Base-by-base conservation (phyloP, 495 filamentous ascomycete species). In the Lophiotrema nucula region DNA sequence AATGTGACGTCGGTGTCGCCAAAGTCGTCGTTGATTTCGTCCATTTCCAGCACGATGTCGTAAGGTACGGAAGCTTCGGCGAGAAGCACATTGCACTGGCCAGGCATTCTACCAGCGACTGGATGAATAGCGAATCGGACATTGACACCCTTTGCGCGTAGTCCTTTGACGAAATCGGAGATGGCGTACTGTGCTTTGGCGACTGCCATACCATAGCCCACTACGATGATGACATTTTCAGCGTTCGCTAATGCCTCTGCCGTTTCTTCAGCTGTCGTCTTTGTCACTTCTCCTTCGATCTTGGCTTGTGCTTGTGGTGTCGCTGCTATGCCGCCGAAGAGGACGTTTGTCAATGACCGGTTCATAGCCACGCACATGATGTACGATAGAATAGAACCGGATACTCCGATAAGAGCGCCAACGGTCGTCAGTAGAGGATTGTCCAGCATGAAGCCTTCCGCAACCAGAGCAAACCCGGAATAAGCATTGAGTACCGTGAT, bases 21-120 rank as follows among this genome's bases (percentile, higher is more conserved):
- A 71, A 92, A 92, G 69, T 91, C 88, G 46, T 92, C 88, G 71
- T 92, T 92, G 72, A 92, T 91, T 71, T 92, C 88, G 69, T 91
- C 88, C 88, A 91, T 91, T 73, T 92, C 88, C 16, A 63, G 60
- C 13, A 63, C 60, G 27, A 63, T 90, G 64, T 92, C 88, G 66
- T 92, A 92, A 4, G 87, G 87, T 26, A 92, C 88, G 23, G 81
- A 84, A 1, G 88, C 88, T 66, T 92, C 88, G 2, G 88, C 88
- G 4, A 91, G 80, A 8, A 92, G 75, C 6, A 92, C 88, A 64
- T 92, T 92, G 73, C 88, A 91, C 68, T 92, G 88, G 2, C 88
- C 88, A 0, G 88, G 88, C 88, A 92, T 92, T 23, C 88, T 80
- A 37, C 88, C 88, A 0, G 88, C 88, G 21, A 91, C 87, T 0